These are phyloP conservation scores for Bolboschoenoplectus hybrid DNA, from an alignment of 202 grass and related monocot species.

Conservation along the genomic window DNA sequence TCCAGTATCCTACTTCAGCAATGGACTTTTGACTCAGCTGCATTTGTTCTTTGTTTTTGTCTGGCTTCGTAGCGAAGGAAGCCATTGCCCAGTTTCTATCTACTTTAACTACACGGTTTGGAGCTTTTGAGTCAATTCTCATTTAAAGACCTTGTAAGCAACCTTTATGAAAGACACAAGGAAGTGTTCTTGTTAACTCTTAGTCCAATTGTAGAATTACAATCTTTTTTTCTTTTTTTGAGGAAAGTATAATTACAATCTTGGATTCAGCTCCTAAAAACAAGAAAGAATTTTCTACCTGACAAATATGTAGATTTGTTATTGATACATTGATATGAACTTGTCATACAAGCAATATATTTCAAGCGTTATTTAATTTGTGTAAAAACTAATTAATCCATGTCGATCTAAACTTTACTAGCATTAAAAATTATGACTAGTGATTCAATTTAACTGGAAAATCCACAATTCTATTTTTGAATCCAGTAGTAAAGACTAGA, in stretches of 20 bases:
- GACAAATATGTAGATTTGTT: slow-evolving; percentile 1
- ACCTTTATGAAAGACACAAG: not conserved
- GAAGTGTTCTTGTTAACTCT: not conserved
- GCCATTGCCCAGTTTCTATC: not conserved
- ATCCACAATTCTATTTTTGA: not conserved
- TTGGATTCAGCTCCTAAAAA: not conserved
- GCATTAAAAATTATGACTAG: not conserved
- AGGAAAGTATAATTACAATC: not conserved
- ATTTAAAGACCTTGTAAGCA: not conserved
- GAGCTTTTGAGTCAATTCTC: slow-evolving; percentile 9
- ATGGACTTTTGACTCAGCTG: slow-evolving; percentile 8
- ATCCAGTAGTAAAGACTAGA: not conserved
- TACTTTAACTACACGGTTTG: not conserved
- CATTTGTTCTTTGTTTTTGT: slow-evolving; percentile 21
- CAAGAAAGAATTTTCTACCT: not conserved
- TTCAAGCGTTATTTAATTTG: not conserved
- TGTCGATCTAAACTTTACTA: not conserved
- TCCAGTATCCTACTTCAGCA: not conserved
- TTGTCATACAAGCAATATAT: not conserved
- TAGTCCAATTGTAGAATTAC: not conserved
- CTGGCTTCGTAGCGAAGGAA: not conserved
- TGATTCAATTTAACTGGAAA: not conserved
- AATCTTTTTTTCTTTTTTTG: too few relatives aligned
- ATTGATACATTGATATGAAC: slow-evolving; percentile 1
- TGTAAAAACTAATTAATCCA: not conserved